Base-by-base conservation (phyloP, 768 basidiomycete species). In the Imleria badia region DNA sequence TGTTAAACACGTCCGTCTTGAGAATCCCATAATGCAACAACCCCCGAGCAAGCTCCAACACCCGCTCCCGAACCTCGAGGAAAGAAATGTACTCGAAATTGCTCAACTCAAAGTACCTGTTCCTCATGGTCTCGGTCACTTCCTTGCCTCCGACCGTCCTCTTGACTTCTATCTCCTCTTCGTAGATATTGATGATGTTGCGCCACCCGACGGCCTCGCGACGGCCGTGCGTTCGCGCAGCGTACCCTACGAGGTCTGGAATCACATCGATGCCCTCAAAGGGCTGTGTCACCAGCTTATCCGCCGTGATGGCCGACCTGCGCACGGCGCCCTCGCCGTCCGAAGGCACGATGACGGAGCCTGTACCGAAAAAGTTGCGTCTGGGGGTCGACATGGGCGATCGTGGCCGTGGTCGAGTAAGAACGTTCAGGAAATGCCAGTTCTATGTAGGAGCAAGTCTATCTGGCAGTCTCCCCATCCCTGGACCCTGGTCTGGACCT, bases 101-200 rank as follows among this genome's bases (percentile, higher is more conserved):
- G 71, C 87, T 88, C 54, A 98, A 80, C 72, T 94, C 82, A 73
- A 92, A 99, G 73, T 88, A 98, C 68, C 88, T 92, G 97, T 97
- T 98, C 52, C 79, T 91, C 82, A 98, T 99, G 71, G 76, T 91
- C 78, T 98, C 90, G 4, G 73, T 84, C 30, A 86, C 78, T 70
- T 93, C 83, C 70, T 94, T 86, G 31, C 95, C 96, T 6, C 79
- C 86, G 40, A 94, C 84, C 30, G 77, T 75, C 79, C 93, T 95
- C 67, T 81, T 87, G 33, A 98, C 82, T 64, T 93, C 85, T 75
- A 96, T 98, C 69, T 86, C 87, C 73, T 98, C 96, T 63, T 91
- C 85, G 66, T 92, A 77, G 23, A 85, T 75, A 7, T 76, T 67
- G 50, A 91, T 65, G 31, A 94, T 62, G 51, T 91, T 89, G 33